Evolutionary conservation across 345 rosid species (phyloP).

Genomic region (Atalantia buxifolia): DNA sequence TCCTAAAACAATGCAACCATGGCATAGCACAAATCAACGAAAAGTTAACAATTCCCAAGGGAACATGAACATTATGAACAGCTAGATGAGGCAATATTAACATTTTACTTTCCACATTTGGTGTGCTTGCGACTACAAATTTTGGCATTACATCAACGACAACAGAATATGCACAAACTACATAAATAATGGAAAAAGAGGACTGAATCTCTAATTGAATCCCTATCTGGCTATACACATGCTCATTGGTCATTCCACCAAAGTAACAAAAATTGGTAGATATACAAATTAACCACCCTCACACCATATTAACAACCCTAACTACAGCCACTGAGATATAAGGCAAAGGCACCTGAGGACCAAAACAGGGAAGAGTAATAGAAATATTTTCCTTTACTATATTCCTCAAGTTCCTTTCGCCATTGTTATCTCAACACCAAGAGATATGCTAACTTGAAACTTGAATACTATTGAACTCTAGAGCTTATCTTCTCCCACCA

Average conservation of each 20-base stretch:
- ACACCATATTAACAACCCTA: not conserved
- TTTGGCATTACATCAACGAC: slow-evolving; percentile 18
- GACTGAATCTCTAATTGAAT: not conserved
- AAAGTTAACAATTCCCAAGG: not conserved
- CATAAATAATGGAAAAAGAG: not conserved
- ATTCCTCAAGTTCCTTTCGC: not conserved
- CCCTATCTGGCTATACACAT: slow-evolving; percentile 32
- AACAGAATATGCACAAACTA: slow-evolving; percentile 29
- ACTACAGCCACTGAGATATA: not conserved
- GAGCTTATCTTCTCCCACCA: slow-evolving; percentile 82
- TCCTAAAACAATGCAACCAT: too few species aligned
- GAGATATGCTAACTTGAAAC: slow-evolving; percentile 1
- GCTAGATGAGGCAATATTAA: slow-evolving; percentile 11
- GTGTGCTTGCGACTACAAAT: slow-evolving; percentile 10
- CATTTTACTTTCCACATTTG: slow-evolving; percentile 9
- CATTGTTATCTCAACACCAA: slow-evolving; percentile 1
- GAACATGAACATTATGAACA: not conserved
- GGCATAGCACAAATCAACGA: too few species aligned
- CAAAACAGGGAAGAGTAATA: slow-evolving; percentile 11
- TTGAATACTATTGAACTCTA: slow-evolving; percentile 4
- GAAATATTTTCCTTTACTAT: not conserved
- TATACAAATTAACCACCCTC: slow-evolving; percentile 8
- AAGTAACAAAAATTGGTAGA: slow-evolving; percentile 32
- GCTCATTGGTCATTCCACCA: slow-evolving; percentile 20
- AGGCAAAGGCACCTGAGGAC: slow-evolving; percentile 5